Conservation (phyloP, 768 basidiomycete genomes). For the Leccinum imitatum region DNA sequence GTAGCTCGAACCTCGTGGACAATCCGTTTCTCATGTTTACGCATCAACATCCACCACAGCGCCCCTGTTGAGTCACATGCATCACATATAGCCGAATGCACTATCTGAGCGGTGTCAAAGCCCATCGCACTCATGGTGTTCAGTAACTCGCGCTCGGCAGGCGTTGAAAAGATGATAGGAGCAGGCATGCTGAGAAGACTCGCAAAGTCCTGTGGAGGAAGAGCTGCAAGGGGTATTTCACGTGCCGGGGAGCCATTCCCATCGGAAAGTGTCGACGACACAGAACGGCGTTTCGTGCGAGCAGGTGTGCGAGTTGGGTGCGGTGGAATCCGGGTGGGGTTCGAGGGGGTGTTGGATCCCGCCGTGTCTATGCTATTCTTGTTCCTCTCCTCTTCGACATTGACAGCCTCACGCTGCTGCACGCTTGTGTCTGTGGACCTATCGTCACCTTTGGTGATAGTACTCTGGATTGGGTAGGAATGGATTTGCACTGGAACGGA, state of each 20-base stretch:
- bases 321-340: conserved; percentile 45
- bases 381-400: conserved; percentile 46
- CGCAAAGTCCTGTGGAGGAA: conserved; percentile 56
- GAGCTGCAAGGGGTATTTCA: conserved; percentile 43
- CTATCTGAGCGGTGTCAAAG: conserved; percentile 91
- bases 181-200: conserved; percentile 61
- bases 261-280: conserved; percentile 83
- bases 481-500: conserved; percentile 37
- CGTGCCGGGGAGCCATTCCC: conserved; percentile 48
- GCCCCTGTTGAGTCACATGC: conserved; percentile 93
- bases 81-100: conserved; percentile 88
- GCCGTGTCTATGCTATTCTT: conserved; percentile 2
- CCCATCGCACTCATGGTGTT: conserved; percentile 74
- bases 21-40: conserved; percentile 67
- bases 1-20: conserved; percentile 35
- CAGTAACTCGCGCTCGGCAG: conserved; percentile 76
- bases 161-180: conserved; percentile 85
- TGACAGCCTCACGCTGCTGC: conserved; percentile 47
- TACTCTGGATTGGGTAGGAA: conserved; percentile 56
- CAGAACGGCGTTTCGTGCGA: conserved; percentile 92
- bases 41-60: conserved; percentile 94
- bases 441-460: conserved; percentile 48
- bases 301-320: conserved; percentile 85
- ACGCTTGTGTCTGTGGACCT: conserved; percentile 33
- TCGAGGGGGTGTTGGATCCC: conserved; percentile 25